A percentile compares a stretch with the other conserved stretches of the same genome.
These are phyloP conservation scores for Aspergillus latus DNA, from an alignment of 2,329 filamentous ascomycete genomes.

Conservation along the genomic window DNA sequence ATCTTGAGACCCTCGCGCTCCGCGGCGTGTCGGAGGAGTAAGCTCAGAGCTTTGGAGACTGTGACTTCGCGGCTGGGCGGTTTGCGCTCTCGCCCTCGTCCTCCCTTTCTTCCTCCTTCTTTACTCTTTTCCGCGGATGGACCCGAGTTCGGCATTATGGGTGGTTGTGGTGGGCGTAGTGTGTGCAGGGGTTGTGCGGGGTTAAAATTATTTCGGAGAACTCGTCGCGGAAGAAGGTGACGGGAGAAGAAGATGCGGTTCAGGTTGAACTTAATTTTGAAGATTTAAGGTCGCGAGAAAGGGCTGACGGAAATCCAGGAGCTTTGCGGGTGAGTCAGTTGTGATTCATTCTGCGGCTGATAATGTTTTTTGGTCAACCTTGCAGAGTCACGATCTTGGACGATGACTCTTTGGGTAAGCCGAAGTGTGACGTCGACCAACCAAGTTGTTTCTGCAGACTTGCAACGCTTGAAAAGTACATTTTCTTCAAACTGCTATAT, in stretches of 20 bases:
- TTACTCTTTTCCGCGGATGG: not conserved
- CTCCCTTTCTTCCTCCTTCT: not conserved
- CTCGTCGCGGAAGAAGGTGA: not conserved
- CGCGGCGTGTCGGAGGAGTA: constrained; percentile 62
- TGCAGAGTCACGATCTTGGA: not conserved
- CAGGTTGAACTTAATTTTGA: not conserved
- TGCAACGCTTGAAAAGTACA: not conserved
- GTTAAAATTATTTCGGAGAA: not conserved
- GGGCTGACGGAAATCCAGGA: not conserved
- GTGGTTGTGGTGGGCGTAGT: not conserved
- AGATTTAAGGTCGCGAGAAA: not conserved
- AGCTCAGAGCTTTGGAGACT: constrained; percentile 44
- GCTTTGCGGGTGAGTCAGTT: not conserved
- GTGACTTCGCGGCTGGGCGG: constrained; percentile 33
- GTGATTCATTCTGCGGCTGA: not conserved
- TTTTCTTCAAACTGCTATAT: not conserved
- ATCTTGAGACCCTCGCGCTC: constrained; percentile 60
- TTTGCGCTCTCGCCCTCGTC: constrained; percentile 12
- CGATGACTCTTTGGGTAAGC: not conserved
- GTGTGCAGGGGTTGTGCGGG: constrained; percentile 1
- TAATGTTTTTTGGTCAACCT: not conserved
- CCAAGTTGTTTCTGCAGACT: not conserved
- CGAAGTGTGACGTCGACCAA: not conserved
- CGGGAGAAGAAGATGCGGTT: not conserved
- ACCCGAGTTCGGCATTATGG: constrained; percentile 2